A percentile compares a stretch with the other conserved stretches of the same genome.
Conservation (phyloP, 2,329 filamentous ascomycete species). For the Neofusicoccum sp. region DNA sequence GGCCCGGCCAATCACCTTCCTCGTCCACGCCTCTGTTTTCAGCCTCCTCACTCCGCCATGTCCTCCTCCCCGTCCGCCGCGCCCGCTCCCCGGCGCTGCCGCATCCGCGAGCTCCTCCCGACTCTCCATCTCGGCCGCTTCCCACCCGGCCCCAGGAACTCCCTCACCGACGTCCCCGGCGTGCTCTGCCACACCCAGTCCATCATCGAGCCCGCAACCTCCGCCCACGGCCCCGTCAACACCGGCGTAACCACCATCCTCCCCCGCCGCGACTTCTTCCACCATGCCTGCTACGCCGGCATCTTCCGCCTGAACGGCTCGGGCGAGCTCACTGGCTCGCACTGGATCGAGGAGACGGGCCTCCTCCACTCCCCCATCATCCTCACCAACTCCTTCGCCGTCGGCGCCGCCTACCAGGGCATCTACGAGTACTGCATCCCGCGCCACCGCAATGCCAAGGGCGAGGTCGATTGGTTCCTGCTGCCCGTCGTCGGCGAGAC, state of each 20-base stretch:
- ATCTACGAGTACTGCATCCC: constrained; percentile 57
- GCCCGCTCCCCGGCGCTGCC: constrained; percentile 23
- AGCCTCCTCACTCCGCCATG: not conserved
- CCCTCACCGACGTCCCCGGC: constrained; percentile 45
- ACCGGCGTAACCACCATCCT: constrained; percentile 47
- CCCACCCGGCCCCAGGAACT: constrained; percentile 41
- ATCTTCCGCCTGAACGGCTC: constrained; percentile 63
- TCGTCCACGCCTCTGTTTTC: not conserved
- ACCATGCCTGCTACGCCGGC: constrained; percentile 42
- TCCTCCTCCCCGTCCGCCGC: not conserved
- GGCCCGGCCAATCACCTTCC: no score
- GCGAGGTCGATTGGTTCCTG: constrained; percentile 54
- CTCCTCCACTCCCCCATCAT: constrained; percentile 59
- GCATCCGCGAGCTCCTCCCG: constrained; percentile 41
- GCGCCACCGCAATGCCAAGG: constrained; percentile 41
- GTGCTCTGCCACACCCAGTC: constrained; percentile 43
- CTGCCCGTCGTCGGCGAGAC: constrained; percentile 62
- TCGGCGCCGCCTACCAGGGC: constrained; percentile 60
- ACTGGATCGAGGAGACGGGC: constrained; percentile 63
- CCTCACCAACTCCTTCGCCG: constrained; percentile 58
- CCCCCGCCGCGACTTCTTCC: constrained; percentile 42
- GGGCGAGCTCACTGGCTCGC: constrained; percentile 61
- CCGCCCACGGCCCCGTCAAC: constrained; percentile 32
- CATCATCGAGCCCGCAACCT: constrained; percentile 31
- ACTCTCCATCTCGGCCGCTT: constrained; percentile 37